These are phyloP conservation scores for Hirschfeldia incana DNA, from an alignment of 345 rosid species.

Conservation along the genomic window DNA sequence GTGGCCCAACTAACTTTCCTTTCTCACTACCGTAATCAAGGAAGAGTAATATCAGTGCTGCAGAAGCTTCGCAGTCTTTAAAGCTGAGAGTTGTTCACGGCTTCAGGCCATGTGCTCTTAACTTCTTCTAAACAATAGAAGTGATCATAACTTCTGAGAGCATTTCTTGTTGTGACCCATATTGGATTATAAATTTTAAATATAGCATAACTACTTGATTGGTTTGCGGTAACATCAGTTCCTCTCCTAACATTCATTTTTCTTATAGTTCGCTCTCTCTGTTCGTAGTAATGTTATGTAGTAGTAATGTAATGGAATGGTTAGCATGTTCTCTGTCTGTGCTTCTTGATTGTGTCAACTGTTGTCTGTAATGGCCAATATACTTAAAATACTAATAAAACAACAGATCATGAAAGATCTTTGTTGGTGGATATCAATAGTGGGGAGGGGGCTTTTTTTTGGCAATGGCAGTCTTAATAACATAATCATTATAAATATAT, in stretches of 20 bases:
- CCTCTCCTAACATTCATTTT: background rate
- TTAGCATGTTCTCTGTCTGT: background rate
- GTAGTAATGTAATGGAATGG: background rate
- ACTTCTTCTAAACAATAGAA: background rate
- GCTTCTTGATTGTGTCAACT: background rate
- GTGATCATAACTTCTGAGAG: background rate
- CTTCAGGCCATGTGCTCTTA: conserved; percentile 16
- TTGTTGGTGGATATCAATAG: background rate
- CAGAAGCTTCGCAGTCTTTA: conserved; percentile 41
- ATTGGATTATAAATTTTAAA: background rate
- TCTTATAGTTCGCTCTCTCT: background rate
- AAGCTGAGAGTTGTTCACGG: background rate
- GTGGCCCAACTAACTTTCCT: conserved; percentile 46
- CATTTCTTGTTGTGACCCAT: background rate
- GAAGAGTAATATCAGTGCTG: conserved; percentile 59
- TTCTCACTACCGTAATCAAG: conserved; percentile 45
- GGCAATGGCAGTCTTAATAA: background rate
- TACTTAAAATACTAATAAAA: background rate
- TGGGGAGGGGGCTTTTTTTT: conserved; percentile 4
- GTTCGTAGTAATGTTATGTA: background rate
- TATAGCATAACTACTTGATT: background rate
- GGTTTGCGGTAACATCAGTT: background rate
- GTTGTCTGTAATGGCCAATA: background rate
- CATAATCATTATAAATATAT: background rate
- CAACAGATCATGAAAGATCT: background rate